These are phyloP conservation scores for Akanthomyces muscarius DNA, from an alignment of 2,329 filamentous ascomycete species.

Conservation along the genomic window DNA sequence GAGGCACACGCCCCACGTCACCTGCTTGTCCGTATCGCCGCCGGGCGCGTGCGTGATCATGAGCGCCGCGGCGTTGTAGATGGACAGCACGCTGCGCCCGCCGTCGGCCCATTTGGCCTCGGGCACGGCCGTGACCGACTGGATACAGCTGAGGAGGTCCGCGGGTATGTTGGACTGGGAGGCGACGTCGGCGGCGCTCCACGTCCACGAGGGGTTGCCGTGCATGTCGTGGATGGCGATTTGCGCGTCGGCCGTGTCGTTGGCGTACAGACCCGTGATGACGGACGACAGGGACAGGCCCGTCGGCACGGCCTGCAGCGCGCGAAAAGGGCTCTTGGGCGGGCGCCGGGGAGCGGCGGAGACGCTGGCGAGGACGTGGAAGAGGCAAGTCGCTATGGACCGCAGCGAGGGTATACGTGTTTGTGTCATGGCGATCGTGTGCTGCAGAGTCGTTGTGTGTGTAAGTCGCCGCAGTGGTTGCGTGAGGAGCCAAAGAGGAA, in stretches of 20 bases:
- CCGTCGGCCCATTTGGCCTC: constrained; percentile 13
- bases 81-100: constrained; percentile 2
- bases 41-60: constrained; percentile 1
- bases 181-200: constrained; percentile 6
- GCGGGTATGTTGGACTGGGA: neutral
- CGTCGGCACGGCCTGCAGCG: neutral
- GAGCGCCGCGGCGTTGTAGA: constrained; percentile 13
- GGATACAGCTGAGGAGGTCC: constrained; percentile 10
- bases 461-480: neutral
- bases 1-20: constrained; percentile 11
- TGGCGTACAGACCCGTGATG: constrained; percentile 8
- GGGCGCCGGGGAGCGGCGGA: neutral
- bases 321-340: neutral
- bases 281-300: neutral
- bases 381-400: neutral
- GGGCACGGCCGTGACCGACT: neutral
- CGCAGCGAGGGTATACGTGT: neutral
- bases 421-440: neutral
- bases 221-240: constrained; percentile 9
- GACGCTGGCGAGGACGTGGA: neutral
- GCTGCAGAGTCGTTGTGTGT: neutral
- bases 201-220: neutral
- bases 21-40: neutral
- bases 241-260: neutral
- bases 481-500: neutral